Base-by-base conservation (phyloP, 805 yeast species). In the Huiozyma sinensis region DNA sequence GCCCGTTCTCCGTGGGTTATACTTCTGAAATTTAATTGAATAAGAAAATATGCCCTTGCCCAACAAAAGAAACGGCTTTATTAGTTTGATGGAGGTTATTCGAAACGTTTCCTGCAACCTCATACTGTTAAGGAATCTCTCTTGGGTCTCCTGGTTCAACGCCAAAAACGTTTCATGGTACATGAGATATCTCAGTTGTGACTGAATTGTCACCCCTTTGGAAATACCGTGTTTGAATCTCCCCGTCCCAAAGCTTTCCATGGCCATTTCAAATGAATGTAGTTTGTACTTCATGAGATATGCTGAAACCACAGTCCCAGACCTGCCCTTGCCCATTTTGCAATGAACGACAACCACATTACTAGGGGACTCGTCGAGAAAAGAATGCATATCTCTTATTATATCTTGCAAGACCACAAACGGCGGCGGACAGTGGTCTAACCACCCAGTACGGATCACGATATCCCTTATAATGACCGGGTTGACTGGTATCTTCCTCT, bases 241-340 rank as follows among this genome's bases (percentile, higher is more conserved):
- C 42, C 71, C 66, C 6, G 53, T 45, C 2, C 82, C 76, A 57
- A 82, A 88, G 6, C 68, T 45, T 0, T 59, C 60, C 36, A 74
- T 67, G 1, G 88, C 84, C 13, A 66, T 69, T 1, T 64, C 60
- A 10, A 71, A 65, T 0, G 69, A 47, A 43, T 68, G 44, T 2
- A 63, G 63, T 32, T 60, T 58, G 41, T 62, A 57, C 42, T 68
- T 69, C 75, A 88, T 80, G 48, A 89, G 60, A 55, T 77, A 83
- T 0, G 88, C 85, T 47, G 84, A 76, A 6, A 75, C 74, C 1
- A 86, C 63, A 1, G 88, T 72, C 0, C 97, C 97, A 0, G 95
- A 81, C 28, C 97, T 67, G 0, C 97, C 97, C 61, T 87, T 88
- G 0, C 97, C 97, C 50, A 85, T 84, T 55, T 83, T 79, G 58